Evolutionary conservation across 495 filamentous ascomycete species (phyloP).

Genomic region (Elasticomyces elasticus): DNA sequence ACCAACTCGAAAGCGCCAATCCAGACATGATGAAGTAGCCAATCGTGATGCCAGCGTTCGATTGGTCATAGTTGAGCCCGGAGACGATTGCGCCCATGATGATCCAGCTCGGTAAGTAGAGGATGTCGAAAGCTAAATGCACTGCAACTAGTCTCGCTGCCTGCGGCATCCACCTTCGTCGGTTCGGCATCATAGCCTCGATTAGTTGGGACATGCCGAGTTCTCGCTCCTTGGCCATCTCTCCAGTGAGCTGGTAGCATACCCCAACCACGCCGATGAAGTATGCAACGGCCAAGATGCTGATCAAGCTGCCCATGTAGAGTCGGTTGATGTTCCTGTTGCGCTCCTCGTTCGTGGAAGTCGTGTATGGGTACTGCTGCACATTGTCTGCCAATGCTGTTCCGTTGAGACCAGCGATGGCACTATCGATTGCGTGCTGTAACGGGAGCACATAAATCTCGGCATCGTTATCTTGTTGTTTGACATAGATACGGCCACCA

Average conservation of each 20-base stretch:
- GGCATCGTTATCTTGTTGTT: conserved; percentile 51
- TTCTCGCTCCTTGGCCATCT: conserved; percentile 36
- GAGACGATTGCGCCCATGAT: conserved; percentile 33
- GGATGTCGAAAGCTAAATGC: conserved; percentile 35
- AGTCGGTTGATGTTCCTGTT: conserved; percentile 47
- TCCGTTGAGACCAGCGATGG: conserved; percentile 49
- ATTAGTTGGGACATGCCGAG: conserved; percentile 34
- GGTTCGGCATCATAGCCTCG: conserved; percentile 36
- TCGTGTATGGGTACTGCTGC: conserved; percentile 63
- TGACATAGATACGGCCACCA: conserved; percentile 47
- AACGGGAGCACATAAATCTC: conserved; percentile 68
- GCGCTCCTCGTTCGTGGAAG: conserved; percentile 52
- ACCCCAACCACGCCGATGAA: conserved; percentile 69
- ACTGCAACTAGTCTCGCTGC: conserved; percentile 29
- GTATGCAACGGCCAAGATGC: conserved; percentile 58
- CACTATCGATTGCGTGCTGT: conserved; percentile 63
- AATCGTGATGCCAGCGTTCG: conserved; percentile 33
- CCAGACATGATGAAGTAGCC: conserved; percentile 35
- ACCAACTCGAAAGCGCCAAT: conserved; percentile 34
- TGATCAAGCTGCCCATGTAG: conserved; percentile 60
- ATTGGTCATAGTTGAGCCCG: conserved; percentile 31
- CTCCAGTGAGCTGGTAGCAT: conserved; percentile 48
- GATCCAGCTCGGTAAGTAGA: conserved; percentile 39
- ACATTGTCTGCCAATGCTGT: conserved; percentile 30
- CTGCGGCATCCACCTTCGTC: conserved; percentile 30